Percentiles rank a stretch among this genome's conserved stretches.
These are phyloP conservation scores for Claviceps arundinis DNA, from an alignment of 2,329 filamentous ascomycete species.

Conservation along the genomic window DNA sequence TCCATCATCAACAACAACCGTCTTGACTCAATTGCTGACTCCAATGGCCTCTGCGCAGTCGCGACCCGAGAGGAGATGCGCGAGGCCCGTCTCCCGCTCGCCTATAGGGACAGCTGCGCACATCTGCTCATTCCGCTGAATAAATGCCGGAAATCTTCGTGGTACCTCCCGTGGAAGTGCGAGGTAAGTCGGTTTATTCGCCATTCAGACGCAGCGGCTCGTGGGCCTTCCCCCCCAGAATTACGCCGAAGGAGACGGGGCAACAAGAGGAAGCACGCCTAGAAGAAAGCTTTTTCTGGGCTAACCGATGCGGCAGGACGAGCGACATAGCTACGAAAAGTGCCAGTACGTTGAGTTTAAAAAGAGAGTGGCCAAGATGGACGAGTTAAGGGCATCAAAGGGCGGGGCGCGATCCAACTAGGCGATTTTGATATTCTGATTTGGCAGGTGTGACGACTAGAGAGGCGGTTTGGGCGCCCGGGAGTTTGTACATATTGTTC, in stretches of 20 bases:
- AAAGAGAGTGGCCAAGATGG: constrained; percentile 96
- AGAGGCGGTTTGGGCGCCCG: background rate
- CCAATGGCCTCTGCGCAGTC: constrained; percentile 29
- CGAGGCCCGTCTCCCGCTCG: constrained; percentile 71
- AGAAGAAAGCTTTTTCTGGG: background rate
- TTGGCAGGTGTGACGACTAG: background rate
- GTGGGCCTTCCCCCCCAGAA: background rate
- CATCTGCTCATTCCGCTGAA: constrained; percentile 92
- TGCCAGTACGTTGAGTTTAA: constrained; percentile 99
- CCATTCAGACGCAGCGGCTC: background rate
- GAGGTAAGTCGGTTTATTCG: constrained; percentile 47
- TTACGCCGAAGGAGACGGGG: background rate
- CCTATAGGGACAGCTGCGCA: constrained; percentile 92
- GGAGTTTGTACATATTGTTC: constrained; percentile 3
- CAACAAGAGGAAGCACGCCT: background rate
- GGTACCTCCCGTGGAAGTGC: constrained; percentile 96
- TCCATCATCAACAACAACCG: background rate
- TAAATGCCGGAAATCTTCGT: constrained; percentile 81
- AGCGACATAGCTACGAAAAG: constrained; percentile 96
- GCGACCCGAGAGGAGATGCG: constrained; percentile 89
- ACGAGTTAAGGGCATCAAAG: constrained; percentile 82
- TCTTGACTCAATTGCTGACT: background rate
- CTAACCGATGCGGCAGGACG: constrained; percentile 46
- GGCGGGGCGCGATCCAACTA: constrained; percentile 76
- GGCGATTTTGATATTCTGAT: constrained; percentile 7